Evolutionary conservation across 2,329 filamentous ascomycete species (phyloP).

Genomic region (Nemania sp.): DNA sequence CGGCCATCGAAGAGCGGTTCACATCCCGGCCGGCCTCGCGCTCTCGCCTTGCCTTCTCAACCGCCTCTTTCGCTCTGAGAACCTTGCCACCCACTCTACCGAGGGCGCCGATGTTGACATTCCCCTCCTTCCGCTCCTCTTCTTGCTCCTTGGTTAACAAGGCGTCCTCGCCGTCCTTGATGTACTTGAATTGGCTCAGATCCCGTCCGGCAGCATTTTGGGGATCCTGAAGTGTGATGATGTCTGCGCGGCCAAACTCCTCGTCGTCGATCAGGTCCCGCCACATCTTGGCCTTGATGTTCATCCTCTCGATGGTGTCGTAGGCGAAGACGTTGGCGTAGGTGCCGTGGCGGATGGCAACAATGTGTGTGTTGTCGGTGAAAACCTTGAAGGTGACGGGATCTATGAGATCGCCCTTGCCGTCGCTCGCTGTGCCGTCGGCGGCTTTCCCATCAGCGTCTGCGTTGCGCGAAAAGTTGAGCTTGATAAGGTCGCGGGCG

Average conservation of each 20-base stretch:
- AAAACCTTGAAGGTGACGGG: constrained; percentile 97
- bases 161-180: constrained; percentile 77
- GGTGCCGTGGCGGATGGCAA: constrained; percentile 76
- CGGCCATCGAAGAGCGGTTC: constrained; percentile 54
- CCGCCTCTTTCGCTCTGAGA: constrained; percentile 85
- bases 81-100: constrained; percentile 82
- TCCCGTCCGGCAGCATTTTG: constrained; percentile 84
- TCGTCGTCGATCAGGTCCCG: constrained; percentile 83
- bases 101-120: constrained; percentile 78
- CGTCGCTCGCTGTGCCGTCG: constrained; percentile 50
- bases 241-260: constrained; percentile 85
- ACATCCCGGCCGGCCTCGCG: constrained; percentile 63
- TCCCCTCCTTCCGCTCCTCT: constrained; percentile 64
- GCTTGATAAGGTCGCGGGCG: constrained; percentile 81
- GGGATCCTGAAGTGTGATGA: constrained; percentile 94
- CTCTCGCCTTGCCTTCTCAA: constrained; percentile 84
- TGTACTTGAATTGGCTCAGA: constrained; percentile 83
- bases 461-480: constrained; percentile 91
- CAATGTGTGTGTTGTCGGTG: constrained; percentile 96
- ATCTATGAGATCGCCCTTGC: constrained; percentile 82
- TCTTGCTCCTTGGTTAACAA: constrained; percentile 71
- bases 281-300: constrained; percentile 98
- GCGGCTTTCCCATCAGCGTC: constrained; percentile 58
- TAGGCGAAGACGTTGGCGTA: constrained; percentile 96
- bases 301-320: constrained; percentile 93